Evolutionary conservation across 495 filamentous ascomycete genomes (phyloP), one percentile per base, ranked within the genome.

Genomic region (Penicillium crystallinum): DNA sequence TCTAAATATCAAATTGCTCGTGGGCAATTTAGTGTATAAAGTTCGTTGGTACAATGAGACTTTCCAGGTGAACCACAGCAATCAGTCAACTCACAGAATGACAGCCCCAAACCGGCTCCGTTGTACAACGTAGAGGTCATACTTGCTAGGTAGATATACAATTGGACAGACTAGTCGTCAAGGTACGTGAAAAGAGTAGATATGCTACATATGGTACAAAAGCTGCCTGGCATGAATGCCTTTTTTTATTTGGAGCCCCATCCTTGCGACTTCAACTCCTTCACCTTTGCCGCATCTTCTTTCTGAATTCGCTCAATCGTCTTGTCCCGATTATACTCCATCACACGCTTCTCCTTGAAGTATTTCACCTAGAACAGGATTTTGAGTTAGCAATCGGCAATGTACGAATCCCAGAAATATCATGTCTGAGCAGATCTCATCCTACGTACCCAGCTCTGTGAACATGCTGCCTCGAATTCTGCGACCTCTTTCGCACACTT

Each of bases 301-400:
- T 80, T 82, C 67, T 89, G 81, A 53, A 98, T 79, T 56, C 81
- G 81, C 69, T 86, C 84, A 31, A 97, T 70, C 37, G 86, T 87
- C 69, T 85, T 76, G 56, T 88, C 86, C 65, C 89, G 88, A 52
- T 96, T 87, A 62, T 85, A 79, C 50, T 97, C 91, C 76, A 93
- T 91, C 34, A 97, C 90, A 53, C 93, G 78, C 70, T 89, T 84
- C 66, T 96, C 88, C 71, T 97, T 96, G 77, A 98, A 98, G 71
- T 98, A 96, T 70, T 88, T 88, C 51, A 97, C 90, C 92, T 97
- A 45, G 21, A 34, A 17, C 18, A 40, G 18, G 43, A 23, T 10
- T n/a, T 23, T 9, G 1, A 22, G 46, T 68, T 39, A 68, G 65
- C 41, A 43, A 15, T 5, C 34, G 15, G 15, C 33, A 22, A 23